Percentiles rank a stretch among this genome's conserved stretches.
Conservation (phyloP, 108 stramenopile species). For the Stephanodiscus minutulus region DNA sequence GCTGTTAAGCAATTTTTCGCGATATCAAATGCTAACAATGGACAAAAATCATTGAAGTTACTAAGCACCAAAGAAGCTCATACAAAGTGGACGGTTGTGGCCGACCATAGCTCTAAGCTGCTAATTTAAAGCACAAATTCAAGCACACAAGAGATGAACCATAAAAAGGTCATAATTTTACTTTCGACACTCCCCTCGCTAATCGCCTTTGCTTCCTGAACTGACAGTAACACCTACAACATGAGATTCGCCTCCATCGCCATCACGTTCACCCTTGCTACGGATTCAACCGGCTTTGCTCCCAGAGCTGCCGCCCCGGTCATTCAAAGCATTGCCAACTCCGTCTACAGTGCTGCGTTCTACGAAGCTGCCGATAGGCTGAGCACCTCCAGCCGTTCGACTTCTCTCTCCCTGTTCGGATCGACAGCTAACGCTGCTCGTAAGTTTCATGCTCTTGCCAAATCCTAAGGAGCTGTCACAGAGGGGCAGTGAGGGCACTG, state of each 20-base stretch:
- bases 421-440: not conserved
- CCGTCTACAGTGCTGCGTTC: not conserved
- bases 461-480: conserved; percentile 25
- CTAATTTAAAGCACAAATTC: no score
- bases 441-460: conserved; percentile 13
- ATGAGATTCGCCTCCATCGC: conserved; percentile 26
- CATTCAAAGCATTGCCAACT: not conserved
- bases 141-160: no score
- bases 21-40: no score
- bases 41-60: no score
- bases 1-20: no score
- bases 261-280: conserved; percentile 5
- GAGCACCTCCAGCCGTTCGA: not conserved
- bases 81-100: no score
- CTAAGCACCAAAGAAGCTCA: no score
- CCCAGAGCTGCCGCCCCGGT: not conserved
- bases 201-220: no score
- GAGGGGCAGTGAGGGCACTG: conserved; percentile 62
- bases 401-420: conserved; percentile 15
- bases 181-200: no score
- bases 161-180: no score
- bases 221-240: no score
- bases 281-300: conserved; percentile 5
- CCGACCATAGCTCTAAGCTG: no score
- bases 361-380: not conserved